Evolutionary conservation across 352 stramenopile genomes (phyloP).

Genomic region (Thraustotheca clavata): DNA sequence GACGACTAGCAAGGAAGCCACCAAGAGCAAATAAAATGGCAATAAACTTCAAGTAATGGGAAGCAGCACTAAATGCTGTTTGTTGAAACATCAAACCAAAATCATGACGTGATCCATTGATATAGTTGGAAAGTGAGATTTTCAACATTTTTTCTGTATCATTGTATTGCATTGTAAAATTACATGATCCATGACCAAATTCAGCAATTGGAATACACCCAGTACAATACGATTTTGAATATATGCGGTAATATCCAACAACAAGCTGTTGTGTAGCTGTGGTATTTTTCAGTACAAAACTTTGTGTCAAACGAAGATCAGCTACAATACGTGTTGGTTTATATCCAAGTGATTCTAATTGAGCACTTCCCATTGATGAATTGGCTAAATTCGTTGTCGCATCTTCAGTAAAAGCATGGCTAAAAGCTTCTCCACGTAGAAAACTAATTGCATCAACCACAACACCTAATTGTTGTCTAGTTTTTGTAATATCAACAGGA

Average conservation of each 20-base stretch:
- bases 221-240: conserved; percentile 16
- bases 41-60: conserved; percentile 14
- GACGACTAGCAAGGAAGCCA: conserved; percentile 7
- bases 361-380: background rate
- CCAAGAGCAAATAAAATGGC: conserved; percentile 5
- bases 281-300: background rate
- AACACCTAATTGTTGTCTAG: background rate
- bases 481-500: background rate
- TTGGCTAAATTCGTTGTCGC: background rate
- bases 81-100: conserved; percentile 9
- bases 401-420: background rate
- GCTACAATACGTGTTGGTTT: background rate
- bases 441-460: background rate
- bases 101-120: background rate
- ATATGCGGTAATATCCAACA: background rate
- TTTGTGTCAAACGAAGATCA: background rate
- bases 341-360: background rate
- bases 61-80: background rate
- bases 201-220: background rate
- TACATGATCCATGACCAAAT: conserved; percentile 1
- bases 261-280: background rate
- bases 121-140: background rate
- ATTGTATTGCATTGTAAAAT: background rate
- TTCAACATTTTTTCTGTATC: background rate
- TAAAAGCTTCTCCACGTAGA: background rate